These are phyloP conservation scores for Phyllosticta capitalensis DNA, from an alignment of 2,329 filamentous ascomycete species.

Conservation along the genomic window DNA sequence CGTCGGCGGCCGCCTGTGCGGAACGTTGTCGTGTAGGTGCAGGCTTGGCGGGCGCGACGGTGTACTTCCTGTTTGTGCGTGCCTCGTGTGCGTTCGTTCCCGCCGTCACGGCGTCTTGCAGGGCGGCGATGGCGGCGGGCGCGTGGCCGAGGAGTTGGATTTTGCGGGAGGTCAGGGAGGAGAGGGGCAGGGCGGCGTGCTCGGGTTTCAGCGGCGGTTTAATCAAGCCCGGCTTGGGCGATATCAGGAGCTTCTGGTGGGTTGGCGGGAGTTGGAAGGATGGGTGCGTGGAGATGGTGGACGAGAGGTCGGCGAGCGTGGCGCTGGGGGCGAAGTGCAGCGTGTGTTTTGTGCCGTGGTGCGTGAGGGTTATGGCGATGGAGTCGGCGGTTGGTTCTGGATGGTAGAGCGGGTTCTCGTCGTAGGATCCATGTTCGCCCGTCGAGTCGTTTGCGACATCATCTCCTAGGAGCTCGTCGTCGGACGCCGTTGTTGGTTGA, in stretches of 20 bases:
- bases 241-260: constrained; percentile 60
- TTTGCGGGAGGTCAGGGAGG: constrained; percentile 46
- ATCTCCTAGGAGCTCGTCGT: not conserved
- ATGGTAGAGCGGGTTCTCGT: not conserved
- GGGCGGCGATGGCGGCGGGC: constrained; percentile 48
- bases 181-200: constrained; percentile 44
- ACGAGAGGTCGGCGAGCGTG: constrained; percentile 50
- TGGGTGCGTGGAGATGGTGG: constrained; percentile 46
- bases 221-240: constrained; percentile 55
- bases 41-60: constrained; percentile 31
- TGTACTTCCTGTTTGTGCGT: constrained; percentile 24
- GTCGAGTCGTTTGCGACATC: not conserved
- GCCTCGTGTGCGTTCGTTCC: constrained; percentile 27
- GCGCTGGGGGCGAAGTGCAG: constrained; percentile 40
- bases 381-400: not conserved
- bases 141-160: constrained; percentile 58
- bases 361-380: constrained; percentile 39
- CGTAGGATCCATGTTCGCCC: not conserved
- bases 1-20: constrained; percentile 46
- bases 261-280: constrained; percentile 43
- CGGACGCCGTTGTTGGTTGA: not conserved
- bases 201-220: constrained; percentile 55
- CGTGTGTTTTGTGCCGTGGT: constrained; percentile 44
- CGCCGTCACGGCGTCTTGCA: constrained; percentile 29
- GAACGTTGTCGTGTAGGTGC: constrained; percentile 25